Evolutionary conservation across 2,329 filamentous ascomycete genomes (phyloP).

Genomic region (Rosellinia necatrix): DNA sequence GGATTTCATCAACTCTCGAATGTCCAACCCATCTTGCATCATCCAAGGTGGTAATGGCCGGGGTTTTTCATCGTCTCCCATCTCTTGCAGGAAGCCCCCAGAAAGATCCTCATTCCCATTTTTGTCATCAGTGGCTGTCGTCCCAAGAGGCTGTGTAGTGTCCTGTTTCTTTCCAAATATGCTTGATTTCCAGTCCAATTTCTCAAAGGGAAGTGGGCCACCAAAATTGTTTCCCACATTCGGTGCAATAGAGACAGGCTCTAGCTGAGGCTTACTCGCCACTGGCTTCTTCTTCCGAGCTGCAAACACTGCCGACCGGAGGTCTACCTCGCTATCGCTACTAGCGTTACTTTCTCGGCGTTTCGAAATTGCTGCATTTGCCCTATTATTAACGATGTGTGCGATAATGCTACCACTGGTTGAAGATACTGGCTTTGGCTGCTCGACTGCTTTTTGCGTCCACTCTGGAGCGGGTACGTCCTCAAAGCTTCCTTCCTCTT

Average conservation of each 20-base stretch:
- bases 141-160: slow-evolving; percentile 29
- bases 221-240: slow-evolving; percentile 68
- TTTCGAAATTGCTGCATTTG: slow-evolving; percentile 63
- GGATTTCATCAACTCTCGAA: slow-evolving; percentile 65
- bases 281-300: slow-evolving; percentile 59
- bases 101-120: slow-evolving; percentile 35
- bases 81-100: slow-evolving; percentile 45
- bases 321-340: slow-evolving; percentile 80
- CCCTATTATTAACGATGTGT: slow-evolving; percentile 74
- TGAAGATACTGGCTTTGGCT: slow-evolving; percentile 55
- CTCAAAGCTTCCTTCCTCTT: slow-evolving; percentile 51
- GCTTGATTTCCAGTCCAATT: slow-evolving; percentile 71
- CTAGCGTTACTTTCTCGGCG: slow-evolving; percentile 54
- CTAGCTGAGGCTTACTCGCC: slow-evolving; percentile 35
- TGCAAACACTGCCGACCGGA: slow-evolving; percentile 75
- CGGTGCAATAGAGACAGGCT: slow-evolving; percentile 44
- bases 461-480: slow-evolving; percentile 59
- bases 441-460: slow-evolving; percentile 58
- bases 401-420: slow-evolving; percentile 67
- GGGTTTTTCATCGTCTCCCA: slow-evolving; percentile 47
- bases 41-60: slow-evolving; percentile 80
- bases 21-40: slow-evolving; percentile 62
- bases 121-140: slow-evolving; percentile 14
- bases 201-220: slow-evolving; percentile 90
- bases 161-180: slow-evolving; percentile 55